Evolutionary conservation across 129 eudicot species (phyloP), one percentile per base, ranked within the genome.

Genomic region (Centaurea solstitialis): DNA sequence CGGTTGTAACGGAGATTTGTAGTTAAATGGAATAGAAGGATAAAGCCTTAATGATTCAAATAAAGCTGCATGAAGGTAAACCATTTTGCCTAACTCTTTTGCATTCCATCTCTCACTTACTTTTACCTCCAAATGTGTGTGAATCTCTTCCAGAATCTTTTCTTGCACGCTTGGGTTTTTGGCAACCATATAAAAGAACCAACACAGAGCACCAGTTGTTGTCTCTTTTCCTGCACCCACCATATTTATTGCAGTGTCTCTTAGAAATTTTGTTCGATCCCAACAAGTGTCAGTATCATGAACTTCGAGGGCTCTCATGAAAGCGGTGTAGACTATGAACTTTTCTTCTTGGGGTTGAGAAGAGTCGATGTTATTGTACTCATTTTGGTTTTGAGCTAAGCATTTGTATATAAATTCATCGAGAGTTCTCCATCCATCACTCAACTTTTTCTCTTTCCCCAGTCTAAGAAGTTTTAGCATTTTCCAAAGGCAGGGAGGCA

Each of bases 191-290:
- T 68, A 74, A 72, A 88, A 83, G 79, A 88, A 85, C 89, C 93
- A 89, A 40, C 84, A 70, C 0, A 89, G 43, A 18, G 80, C 62
- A 6, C 79, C 74, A 43, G 79, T 86, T 2, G 78, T 79, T 1
- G 85, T 87, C 53, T 80, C 93, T 30, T 80, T 40, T 4, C 89
- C 93, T 0, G 89, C 93, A 24, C 59, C 38, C 47, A 80, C 15
- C 43, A 87, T 73, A 37, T 45, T 78, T 17, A 80, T 12, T 0
- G 77, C 57, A 8, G 84, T 80, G 62, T 82, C 89, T 28, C 81
- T 76, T 7, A 80, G n/a, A 40, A 53, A 26, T 17, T 62, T 59
- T 1, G 72, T 24, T 7, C 62, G 50, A 65, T 50, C 68, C 13
- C 53, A 39, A 47, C 6, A 5, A 40, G 38, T 65, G 11, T 37